phyloP scores from a whole-genome alignment of 345 rosid species.

The Euphorbia lathyris region DNA sequence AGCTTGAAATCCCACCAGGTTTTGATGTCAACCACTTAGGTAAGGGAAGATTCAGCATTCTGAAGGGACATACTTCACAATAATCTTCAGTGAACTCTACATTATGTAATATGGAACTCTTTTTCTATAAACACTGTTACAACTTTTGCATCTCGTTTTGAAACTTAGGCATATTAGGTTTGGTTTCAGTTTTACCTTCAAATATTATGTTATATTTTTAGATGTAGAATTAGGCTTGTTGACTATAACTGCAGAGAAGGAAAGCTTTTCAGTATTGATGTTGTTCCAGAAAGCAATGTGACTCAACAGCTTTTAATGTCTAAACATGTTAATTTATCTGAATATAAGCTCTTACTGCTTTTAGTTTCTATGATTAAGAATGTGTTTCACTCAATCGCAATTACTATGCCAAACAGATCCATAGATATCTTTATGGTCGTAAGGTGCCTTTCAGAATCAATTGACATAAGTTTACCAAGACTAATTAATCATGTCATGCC shows the following conservation, averaged over 20 bases:
- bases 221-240: neutral
- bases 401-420: neutral
- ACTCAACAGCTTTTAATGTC: neutral
- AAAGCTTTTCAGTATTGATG: neutral
- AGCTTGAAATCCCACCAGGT: conserved; percentile 86
- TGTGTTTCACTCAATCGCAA: neutral
- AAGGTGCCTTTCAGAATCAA: neutral
- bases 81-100: neutral
- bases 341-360: neutral
- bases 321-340: neutral
- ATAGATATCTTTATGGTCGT: neutral
- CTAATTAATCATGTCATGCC: neutral
- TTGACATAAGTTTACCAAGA: neutral
- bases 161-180: neutral
- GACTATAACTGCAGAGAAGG: neutral
- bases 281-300: neutral
- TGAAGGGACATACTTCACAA: neutral
- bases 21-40: conserved; percentile 76
- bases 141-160: neutral
- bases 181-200: neutral
- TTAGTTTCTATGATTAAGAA: neutral
- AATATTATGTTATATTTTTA: neutral
- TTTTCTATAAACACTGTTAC: neutral
- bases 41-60: conserved; percentile 24
- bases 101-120: neutral